Conservation (phyloP, 352 stramenopile species). For the Albugo candida region DNA sequence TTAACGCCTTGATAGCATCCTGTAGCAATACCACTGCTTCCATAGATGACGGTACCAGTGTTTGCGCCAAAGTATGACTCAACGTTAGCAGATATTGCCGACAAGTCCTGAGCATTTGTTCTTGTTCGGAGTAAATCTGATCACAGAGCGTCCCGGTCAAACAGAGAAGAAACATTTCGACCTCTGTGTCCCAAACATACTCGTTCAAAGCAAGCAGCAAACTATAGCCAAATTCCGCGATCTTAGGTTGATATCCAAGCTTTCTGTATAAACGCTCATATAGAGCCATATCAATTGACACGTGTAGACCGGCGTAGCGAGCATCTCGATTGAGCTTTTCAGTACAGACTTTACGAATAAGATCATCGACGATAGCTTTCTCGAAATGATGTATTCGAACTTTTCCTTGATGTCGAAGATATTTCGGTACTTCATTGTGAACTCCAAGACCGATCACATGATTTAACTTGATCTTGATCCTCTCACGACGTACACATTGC, state of each 20-base stretch:
- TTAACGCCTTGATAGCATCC: conserved; percentile 41
- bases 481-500: conserved; percentile 1
- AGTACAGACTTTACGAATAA: conserved; percentile 51
- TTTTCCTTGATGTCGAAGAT: conserved; percentile 57
- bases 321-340: conserved; percentile 48
- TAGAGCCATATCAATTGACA: conserved; percentile 31
- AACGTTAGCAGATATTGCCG: conserved; percentile 15
- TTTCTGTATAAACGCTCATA: conserved; percentile 64
- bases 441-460: background rate
- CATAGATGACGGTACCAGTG: too few species aligned
- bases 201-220: conserved; percentile 41
- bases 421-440: conserved; percentile 20
- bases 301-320: conserved; percentile 13
- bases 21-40: conserved; percentile 43
- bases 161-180: conserved; percentile 58
- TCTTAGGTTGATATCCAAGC: conserved; percentile 60
- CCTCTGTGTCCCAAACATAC: conserved; percentile 56
- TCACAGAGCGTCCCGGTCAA: conserved; percentile 49
- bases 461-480: background rate
- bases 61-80: background rate
- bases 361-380: conserved; percentile 41
- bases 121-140: conserved; percentile 48
- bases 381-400: conserved; percentile 34
- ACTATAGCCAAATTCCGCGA: conserved; percentile 77
- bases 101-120: conserved; percentile 36